Evolutionary conservation across 176 grass and related monocot species (phyloP).

Genomic region (Aegilops bicornis): DNA sequence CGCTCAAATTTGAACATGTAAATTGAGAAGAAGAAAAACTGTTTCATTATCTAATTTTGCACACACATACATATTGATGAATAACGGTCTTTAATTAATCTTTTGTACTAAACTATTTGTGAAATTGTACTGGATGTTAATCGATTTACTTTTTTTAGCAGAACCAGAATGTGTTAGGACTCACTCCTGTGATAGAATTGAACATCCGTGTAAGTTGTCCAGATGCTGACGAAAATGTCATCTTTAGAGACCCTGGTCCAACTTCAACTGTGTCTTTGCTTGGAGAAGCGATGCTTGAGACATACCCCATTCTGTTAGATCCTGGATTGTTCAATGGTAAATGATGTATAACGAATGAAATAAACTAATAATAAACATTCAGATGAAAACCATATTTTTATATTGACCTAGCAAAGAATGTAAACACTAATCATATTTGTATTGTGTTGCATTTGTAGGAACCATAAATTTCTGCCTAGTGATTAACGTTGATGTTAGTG

Average conservation of each 20-base stretch:
- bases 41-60: not conserved
- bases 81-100: not conserved
- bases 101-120: not conserved
- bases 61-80: not conserved
- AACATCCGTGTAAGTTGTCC: slow-evolving; percentile 70
- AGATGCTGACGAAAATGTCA: slow-evolving; percentile 66
- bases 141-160: not conserved
- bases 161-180: slow-evolving; percentile 15
- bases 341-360: not conserved
- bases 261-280: slow-evolving; percentile 68
- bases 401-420: not conserved
- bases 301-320: slow-evolving; percentile 11
- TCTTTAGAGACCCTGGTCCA: slow-evolving; percentile 81
- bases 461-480: not conserved
- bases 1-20: not conserved
- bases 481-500: slow-evolving; percentile 1
- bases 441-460: not conserved
- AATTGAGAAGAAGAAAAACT: not conserved
- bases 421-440: not conserved
- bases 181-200: slow-evolving; percentile 73
- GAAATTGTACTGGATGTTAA: not conserved
- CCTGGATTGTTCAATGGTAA: slow-evolving; percentile 27
- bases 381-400: not conserved
- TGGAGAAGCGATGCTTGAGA: slow-evolving; percentile 33
- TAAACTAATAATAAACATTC: not conserved